A percentile compares a stretch with the other conserved stretches of the same genome.
These are phyloP conservation scores for Hanseniaspora pseudoguilliermondii DNA, from an alignment of 805 yeast species.

Conservation along the genomic window DNA sequence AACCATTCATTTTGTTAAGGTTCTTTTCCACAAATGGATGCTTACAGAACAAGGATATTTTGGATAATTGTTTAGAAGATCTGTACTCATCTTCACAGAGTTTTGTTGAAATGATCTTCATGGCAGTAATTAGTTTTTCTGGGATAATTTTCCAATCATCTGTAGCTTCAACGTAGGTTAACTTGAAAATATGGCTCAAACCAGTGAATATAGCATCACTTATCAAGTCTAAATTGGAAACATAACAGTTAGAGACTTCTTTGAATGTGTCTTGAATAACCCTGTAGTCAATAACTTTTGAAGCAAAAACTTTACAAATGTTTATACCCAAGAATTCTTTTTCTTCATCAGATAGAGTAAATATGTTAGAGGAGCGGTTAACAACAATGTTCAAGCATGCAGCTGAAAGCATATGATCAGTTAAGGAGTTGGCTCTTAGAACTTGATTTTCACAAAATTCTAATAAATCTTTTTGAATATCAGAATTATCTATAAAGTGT, in stretches of 20 bases:
- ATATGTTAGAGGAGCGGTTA: background rate
- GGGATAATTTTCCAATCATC: slow-evolving; percentile 21
- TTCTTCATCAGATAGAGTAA: slow-evolving; percentile 1
- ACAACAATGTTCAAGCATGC: slow-evolving; percentile 19
- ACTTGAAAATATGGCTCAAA: slow-evolving; percentile 16
- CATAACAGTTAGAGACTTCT: slow-evolving; percentile 27
- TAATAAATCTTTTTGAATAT: slow-evolving; percentile 18
- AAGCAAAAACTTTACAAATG: slow-evolving; percentile 37
- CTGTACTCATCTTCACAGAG: slow-evolving; percentile 19
- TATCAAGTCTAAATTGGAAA: slow-evolving; percentile 28
- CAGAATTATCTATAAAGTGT: background rate
- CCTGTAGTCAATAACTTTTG: slow-evolving; percentile 29
- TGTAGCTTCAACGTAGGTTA: slow-evolving; percentile 15
- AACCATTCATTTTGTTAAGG: slow-evolving; percentile 36
- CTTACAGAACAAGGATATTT: slow-evolving; percentile 36
- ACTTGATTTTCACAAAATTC: slow-evolving; percentile 19
- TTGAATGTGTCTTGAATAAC: slow-evolving; percentile 29
- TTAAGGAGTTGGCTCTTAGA: slow-evolving; percentile 26
- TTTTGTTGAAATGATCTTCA: slow-evolving; percentile 30
- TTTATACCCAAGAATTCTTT: slow-evolving; percentile 32
- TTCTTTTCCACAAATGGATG: slow-evolving; percentile 20
- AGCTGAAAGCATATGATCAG: slow-evolving; percentile 28
- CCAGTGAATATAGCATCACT: slow-evolving; percentile 36
- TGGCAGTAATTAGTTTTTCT: slow-evolving; percentile 28
- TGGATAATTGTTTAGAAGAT: slow-evolving; percentile 25